phyloP scores from a whole-genome alignment of 805 yeast genomes.

The Teunomyces lycoperdinae region DNA sequence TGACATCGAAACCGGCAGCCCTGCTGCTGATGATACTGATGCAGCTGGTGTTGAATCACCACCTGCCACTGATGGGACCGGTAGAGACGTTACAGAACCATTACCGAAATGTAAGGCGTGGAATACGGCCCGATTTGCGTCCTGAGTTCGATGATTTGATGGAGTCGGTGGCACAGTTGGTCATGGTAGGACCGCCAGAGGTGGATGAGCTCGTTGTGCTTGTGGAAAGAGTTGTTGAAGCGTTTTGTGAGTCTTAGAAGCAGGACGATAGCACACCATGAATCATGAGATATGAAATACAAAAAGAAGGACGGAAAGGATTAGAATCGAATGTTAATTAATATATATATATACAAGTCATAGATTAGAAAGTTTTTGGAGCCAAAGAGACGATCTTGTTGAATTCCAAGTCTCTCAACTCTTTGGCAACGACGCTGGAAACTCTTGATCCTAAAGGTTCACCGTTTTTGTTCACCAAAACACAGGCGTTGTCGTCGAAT shows the following conservation, averaged over 20 bases:
- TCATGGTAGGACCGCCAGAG: constrained; percentile 10
- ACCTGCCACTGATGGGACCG: neutral
- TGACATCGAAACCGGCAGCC: constrained; percentile 9
- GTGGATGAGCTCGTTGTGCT: constrained; percentile 17
- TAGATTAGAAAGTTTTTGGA: constrained; percentile 50
- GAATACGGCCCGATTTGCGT: constrained; percentile 5
- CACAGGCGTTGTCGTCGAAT: constrained; percentile 97
- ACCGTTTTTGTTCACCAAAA: constrained; percentile 82
- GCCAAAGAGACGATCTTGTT: constrained; percentile 88
- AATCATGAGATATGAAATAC: neutral
- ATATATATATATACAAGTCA: neutral
- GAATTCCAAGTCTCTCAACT: constrained; percentile 76
- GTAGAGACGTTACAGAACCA: neutral
- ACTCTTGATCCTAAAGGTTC: constrained; percentile 96
- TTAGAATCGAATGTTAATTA: too few relatives aligned
- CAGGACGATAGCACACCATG: neutral
- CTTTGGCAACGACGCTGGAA: constrained; percentile 85
- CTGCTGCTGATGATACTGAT: neutral
- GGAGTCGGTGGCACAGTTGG: constrained; percentile 11
- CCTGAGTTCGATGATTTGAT: constrained; percentile 14
- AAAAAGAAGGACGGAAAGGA: neutral
- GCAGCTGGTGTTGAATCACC: too few relatives aligned
- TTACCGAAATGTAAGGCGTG: neutral
- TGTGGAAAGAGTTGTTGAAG: constrained; percentile 15
- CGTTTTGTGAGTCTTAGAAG: constrained; percentile 6